These are phyloP conservation scores for Gossypium stocksii DNA, from an alignment of 345 rosid species.

Conservation along the genomic window DNA sequence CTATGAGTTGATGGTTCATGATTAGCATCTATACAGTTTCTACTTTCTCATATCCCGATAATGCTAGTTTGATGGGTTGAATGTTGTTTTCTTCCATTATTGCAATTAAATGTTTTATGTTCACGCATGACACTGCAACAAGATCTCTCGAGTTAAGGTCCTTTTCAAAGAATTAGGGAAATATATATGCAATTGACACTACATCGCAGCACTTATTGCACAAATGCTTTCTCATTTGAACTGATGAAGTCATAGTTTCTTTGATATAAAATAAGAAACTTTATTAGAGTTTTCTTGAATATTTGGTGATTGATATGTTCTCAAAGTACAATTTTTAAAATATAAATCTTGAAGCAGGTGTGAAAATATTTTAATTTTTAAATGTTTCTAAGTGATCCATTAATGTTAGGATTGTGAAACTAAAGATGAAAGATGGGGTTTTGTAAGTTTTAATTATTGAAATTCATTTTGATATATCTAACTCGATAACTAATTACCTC, in stretches of 20 bases:
- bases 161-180: not conserved
- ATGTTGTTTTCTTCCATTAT: not conserved
- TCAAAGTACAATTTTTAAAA: not conserved
- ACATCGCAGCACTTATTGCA: not conserved
- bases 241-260: not conserved
- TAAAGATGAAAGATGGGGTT: not conserved
- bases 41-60: not conserved
- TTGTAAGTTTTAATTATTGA: not conserved
- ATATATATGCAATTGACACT: not conserved
- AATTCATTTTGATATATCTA: not conserved
- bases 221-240: not conserved
- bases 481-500: not conserved
- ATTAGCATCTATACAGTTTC: not conserved
- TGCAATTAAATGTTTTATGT: not conserved
- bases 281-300: not conserved
- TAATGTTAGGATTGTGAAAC: not conserved
- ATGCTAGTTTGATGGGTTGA: not conserved
- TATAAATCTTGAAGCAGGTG: not conserved
- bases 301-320: not conserved
- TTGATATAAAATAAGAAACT: not conserved
- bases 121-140: not conserved
- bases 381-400: not conserved
- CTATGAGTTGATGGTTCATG: not conserved
- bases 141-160: not conserved
- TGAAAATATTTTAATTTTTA: not conserved